Evolutionary conservation across 2,329 filamentous ascomycete species (phyloP).

Genomic region (Tolypocladium tropicale): DNA sequence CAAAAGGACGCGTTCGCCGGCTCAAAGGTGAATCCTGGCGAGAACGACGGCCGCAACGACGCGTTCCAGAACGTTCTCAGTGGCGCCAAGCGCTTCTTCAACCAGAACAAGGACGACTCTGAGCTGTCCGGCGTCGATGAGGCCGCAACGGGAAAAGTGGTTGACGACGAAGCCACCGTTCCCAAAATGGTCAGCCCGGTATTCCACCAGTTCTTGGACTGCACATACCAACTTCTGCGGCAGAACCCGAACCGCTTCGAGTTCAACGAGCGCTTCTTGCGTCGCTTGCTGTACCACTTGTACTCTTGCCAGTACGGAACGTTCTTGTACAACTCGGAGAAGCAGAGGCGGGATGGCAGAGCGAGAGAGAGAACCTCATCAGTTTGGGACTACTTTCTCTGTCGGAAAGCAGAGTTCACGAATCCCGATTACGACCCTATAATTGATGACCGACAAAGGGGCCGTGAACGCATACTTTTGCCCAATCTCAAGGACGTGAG

Average conservation of each 20-base stretch:
- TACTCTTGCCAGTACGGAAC: slow-evolving; percentile 96
- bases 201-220: slow-evolving; percentile 96
- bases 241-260: slow-evolving; percentile 87
- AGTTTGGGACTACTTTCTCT: slow-evolving; percentile 93
- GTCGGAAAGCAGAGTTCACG: slow-evolving; percentile 67
- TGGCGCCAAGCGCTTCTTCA: slow-evolving; percentile 84
- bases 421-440: slow-evolving; percentile 69
- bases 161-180: slow-evolving; percentile 58
- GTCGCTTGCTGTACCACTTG: slow-evolving; percentile 81
- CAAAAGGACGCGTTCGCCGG: slow-evolving; percentile 71
- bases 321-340: slow-evolving; percentile 92
- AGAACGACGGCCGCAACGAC: slow-evolving; percentile 54
- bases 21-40: slow-evolving; percentile 49
- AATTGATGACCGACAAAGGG: slow-evolving; percentile 69
- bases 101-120: slow-evolving; percentile 49
- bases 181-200: slow-evolving; percentile 91
- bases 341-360: slow-evolving; percentile 63
- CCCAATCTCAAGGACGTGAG: slow-evolving; percentile 67
- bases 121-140: slow-evolving; percentile 48
- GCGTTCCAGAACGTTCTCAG: slow-evolving; percentile 80
- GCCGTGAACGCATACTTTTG: slow-evolving; percentile 75
- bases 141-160: slow-evolving; percentile 25
- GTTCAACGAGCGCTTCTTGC: slow-evolving; percentile 88
- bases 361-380: slow-evolving; percentile 66
- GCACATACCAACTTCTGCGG: slow-evolving; percentile 78